A percentile compares a stretch with the other conserved stretches of the same genome.
These are phyloP conservation scores for Phytopythium chamaehyphon DNA, from an alignment of 352 stramenopile species.

Conservation along the genomic window DNA sequence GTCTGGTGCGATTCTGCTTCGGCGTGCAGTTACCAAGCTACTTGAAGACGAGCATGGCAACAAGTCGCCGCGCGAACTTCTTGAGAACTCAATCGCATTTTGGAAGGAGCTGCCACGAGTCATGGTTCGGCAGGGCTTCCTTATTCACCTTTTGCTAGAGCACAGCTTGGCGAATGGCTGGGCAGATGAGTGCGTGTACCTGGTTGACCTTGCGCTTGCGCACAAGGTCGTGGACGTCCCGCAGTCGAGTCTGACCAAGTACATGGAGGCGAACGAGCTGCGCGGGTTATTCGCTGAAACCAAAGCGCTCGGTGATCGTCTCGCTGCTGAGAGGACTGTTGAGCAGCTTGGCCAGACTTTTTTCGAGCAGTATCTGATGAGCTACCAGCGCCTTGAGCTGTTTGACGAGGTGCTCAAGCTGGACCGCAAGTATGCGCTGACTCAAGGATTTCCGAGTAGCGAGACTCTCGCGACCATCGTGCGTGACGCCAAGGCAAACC, in stretches of 20 bases:
- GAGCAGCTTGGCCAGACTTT: conserved; percentile 25
- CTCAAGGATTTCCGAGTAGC: conserved; percentile 28
- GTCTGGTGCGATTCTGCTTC: conserved; percentile 27
- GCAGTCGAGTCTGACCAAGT: conserved; percentile 22
- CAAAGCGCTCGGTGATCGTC: conserved; percentile 22
- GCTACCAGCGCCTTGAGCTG: conserved; percentile 26
- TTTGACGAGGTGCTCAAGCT: conserved; percentile 25
- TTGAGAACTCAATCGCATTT: conserved; percentile 30
- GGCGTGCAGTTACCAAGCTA: conserved; percentile 23
- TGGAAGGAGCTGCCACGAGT: conserved; percentile 31
- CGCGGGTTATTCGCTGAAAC: conserved; percentile 28
- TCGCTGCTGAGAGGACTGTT: conserved; percentile 17
- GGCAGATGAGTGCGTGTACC: conserved; percentile 24
- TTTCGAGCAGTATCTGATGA: conserved; percentile 35
- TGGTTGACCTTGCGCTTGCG: conserved; percentile 27
- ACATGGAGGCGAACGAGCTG: conserved; percentile 31
- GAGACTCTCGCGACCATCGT: conserved; percentile 28
- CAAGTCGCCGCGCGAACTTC: conserved; percentile 14
- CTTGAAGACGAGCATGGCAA: conserved; percentile 25
- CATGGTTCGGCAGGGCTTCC: conserved; percentile 32
- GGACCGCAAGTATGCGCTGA: conserved; percentile 15
- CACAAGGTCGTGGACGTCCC: conserved; percentile 19
- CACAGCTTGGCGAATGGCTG: conserved; percentile 25
- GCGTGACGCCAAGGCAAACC: conserved; percentile 16
- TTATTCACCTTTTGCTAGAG: conserved; percentile 42